Percentiles rank a stretch among this genome's conserved stretches.
Conservation (phyloP, 2,329 filamentous ascomycete genomes). For the Hypoxylon sp. region DNA sequence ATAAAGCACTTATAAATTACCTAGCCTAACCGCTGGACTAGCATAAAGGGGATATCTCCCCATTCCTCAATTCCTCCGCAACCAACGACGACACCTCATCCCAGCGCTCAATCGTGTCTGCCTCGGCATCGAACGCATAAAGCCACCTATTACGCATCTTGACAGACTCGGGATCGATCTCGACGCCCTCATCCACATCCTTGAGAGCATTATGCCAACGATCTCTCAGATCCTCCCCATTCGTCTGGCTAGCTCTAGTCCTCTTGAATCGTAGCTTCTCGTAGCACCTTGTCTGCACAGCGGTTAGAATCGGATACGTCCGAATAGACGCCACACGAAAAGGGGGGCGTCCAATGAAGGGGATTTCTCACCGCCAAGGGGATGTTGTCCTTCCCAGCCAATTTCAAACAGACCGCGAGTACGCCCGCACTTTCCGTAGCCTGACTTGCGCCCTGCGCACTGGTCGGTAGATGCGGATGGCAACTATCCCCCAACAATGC, state of each 20-base stretch:
- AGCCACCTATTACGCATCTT: slow-evolving; percentile 63
- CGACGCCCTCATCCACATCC: slow-evolving; percentile 56
- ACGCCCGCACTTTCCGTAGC: slow-evolving; percentile 66
- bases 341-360: not conserved
- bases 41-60: slow-evolving; percentile 57
- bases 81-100: slow-evolving; percentile 56
- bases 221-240: slow-evolving; percentile 59
- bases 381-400: slow-evolving; percentile 58
- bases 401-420: slow-evolving; percentile 59
- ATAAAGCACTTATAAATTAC: not conserved
- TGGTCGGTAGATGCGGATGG: slow-evolving; percentile 67
- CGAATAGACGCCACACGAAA: not conserved
- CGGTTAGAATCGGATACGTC: slow-evolving; percentile 8
- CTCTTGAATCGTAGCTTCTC: slow-evolving; percentile 59
- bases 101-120: slow-evolving; percentile 59
- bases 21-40: slow-evolving; percentile 8
- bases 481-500: slow-evolving; percentile 67
- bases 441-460: slow-evolving; percentile 66
- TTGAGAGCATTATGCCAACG: slow-evolving; percentile 61
- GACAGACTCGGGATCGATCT: slow-evolving; percentile 60
- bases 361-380: slow-evolving; percentile 54
- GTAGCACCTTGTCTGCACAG: slow-evolving; percentile 56
- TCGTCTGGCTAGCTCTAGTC: slow-evolving; percentile 58
- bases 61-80: slow-evolving; percentile 53
- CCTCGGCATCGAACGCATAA: slow-evolving; percentile 62